Evolutionary conservation across 2,329 filamentous ascomycete genomes (phyloP), one percentile per base, ranked within the genome.

Genomic region (Teratosphaeria destructans): DNA sequence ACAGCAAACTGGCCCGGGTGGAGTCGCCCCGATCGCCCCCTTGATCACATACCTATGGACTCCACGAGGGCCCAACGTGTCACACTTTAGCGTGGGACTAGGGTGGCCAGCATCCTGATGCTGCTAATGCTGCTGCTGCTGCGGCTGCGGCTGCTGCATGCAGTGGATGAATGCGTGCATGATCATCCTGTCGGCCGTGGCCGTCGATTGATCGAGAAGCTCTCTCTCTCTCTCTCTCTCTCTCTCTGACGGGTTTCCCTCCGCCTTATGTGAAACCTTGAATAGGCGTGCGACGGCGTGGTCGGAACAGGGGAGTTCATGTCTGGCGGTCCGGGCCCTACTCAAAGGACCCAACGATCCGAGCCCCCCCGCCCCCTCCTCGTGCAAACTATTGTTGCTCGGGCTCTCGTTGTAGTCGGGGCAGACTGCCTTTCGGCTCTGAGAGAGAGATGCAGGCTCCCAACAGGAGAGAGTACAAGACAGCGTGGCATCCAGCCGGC

Each of bases 61-160:
- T 55, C 47, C 49, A 54, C 47, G 34, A 19, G 34, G n/a, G 23
- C 23, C 27, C 59, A 29, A 60, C 59, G 59, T 60, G 37, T 60
- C 59, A 54, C 52, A 5, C 37, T 54, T 34, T 60, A 57, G 55
- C 32, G 55, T 16, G 27, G 27, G 23, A 29, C 39, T 52, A 52
- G 37, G 56, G 23, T 32, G 5, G 39, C 37, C 39, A 57, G 27
- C 37, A 16, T 58, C 49, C 29, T 58, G 26, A 37, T 58, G 23
- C 23, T 23, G 23, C 23, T 23, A 2, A 1, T 23, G 23, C 23
- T 23, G 23, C 23, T 23, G 23, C 23, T 23, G n/a, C n/a, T n/a
- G n/a, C n/a, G n/a, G n/a, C n/a, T n/a, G n/a, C n/a, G n/a, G 23
- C 23, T 23, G 23, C 23, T 23, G 56, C 56, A 58, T 58, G 56